phyloP scores from a whole-genome alignment of 306 rosid genomes.

The Castanospermum australe region DNA sequence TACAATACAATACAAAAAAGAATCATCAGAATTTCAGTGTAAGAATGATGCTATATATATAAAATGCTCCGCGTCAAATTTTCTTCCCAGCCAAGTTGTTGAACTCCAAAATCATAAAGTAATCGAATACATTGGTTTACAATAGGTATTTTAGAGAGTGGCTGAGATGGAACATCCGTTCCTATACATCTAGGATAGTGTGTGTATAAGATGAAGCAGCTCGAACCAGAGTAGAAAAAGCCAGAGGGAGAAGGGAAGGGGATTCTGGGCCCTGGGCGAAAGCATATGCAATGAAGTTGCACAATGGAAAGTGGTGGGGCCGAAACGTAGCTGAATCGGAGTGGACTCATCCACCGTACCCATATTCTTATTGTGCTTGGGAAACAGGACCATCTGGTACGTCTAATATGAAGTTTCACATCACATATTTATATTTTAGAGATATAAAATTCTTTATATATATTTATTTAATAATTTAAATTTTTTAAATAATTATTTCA shows the following conservation, averaged over 20 bases:
- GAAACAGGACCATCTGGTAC: background rate
- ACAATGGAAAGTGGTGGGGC: constrained; percentile 23
- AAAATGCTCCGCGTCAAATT: too few relatives aligned
- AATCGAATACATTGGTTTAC: background rate
- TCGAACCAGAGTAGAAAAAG: background rate
- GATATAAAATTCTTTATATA: too few relatives aligned
- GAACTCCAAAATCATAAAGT: background rate
- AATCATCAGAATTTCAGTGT: too few relatives aligned
- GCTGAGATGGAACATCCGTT: background rate
- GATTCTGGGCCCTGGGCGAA: background rate
- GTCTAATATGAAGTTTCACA: too few relatives aligned
- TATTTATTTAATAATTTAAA: too few relatives aligned
- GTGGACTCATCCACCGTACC: background rate
- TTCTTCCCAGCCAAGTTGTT: background rate
- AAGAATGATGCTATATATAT: too few relatives aligned
- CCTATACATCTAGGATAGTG: background rate
- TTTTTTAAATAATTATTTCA: too few relatives aligned
- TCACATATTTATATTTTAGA: too few relatives aligned
- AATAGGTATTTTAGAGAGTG: background rate
- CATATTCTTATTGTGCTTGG: background rate
- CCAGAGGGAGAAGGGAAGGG: too few relatives aligned
- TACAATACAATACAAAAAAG: too few relatives aligned
- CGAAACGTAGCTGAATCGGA: background rate
- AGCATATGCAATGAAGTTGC: background rate
- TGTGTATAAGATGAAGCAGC: too few relatives aligned